These are phyloP conservation scores for Lipomyces sp. DNA, from an alignment of 805 yeast species.

Conservation along the genomic window DNA sequence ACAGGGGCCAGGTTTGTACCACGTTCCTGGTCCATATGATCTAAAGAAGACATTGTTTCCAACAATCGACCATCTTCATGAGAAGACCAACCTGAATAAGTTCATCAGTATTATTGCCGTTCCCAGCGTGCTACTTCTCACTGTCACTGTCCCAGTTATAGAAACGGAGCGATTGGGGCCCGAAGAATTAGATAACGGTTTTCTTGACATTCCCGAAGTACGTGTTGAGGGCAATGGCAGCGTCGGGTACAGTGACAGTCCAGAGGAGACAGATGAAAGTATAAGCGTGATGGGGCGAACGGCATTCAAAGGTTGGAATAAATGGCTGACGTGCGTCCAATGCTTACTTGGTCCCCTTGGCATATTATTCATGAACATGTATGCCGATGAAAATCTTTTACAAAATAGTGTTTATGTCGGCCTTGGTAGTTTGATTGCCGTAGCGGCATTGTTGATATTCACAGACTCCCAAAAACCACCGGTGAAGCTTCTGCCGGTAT, in stretches of 20 bases:
- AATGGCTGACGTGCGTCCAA: conserved; percentile 45
- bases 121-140: conserved; percentile 44
- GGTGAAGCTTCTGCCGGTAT: conserved; percentile 21
- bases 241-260: background rate
- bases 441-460: conserved; percentile 10
- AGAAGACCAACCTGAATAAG: conserved; percentile 40
- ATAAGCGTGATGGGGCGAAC: conserved; percentile 35
- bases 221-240: conserved; percentile 11
- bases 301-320: conserved; percentile 30
- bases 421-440: conserved; percentile 14
- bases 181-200: background rate
- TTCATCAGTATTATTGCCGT: conserved; percentile 42
- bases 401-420: conserved; percentile 11
- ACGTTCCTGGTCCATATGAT: conserved; percentile 3
- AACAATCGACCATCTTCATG: conserved; percentile 38
- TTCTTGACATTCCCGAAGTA: conserved; percentile 12
- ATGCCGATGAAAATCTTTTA: conserved; percentile 11
- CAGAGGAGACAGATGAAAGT: background rate
- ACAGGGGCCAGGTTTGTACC: background rate
- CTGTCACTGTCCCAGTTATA: conserved; percentile 45
- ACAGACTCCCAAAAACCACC: conserved; percentile 26
- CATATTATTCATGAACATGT: conserved; percentile 37
- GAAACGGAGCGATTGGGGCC: conserved; percentile 32
- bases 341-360: conserved; percentile 44
- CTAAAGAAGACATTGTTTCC: conserved; percentile 41